These are phyloP conservation scores for Zizania latifolia DNA, from an alignment of 176 grass and related monocot genomes.

Conservation along the genomic window DNA sequence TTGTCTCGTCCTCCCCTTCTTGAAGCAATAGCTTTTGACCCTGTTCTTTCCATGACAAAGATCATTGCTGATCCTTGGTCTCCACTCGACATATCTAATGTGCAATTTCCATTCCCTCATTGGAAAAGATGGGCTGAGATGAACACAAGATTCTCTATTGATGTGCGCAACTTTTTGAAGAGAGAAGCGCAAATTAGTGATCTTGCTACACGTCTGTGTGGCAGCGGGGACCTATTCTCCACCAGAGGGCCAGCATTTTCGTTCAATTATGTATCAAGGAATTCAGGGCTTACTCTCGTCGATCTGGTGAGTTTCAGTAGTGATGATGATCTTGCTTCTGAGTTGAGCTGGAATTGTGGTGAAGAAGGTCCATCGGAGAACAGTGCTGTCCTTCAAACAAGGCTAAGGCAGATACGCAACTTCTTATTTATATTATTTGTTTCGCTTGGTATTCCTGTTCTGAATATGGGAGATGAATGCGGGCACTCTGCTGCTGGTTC, in stretches of 20 bases:
- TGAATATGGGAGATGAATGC: constrained; percentile 91
- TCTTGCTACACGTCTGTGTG: constrained; percentile 81
- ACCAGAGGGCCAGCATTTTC: constrained; percentile 83
- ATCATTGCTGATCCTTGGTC: constrained; percentile 88
- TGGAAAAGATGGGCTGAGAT: constrained; percentile 93
- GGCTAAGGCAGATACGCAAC: constrained; percentile 83
- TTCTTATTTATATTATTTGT: constrained; percentile 78
- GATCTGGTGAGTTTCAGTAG: constrained; percentile 90
- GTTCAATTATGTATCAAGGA: constrained; percentile 85
- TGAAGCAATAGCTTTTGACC: constrained; percentile 87
- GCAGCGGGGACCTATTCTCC: constrained; percentile 74
- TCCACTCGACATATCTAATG: constrained; percentile 53
- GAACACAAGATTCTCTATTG: constrained; percentile 62
- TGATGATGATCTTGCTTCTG: constrained; percentile 46
- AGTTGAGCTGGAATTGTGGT: constrained; percentile 94
- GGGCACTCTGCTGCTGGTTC: constrained; percentile 71
- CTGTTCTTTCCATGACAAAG: constrained; percentile 80
- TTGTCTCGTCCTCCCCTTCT: constrained; percentile 65
- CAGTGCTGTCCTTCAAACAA: constrained; percentile 56
- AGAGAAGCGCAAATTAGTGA: constrained; percentile 59
- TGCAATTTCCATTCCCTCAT: constrained; percentile 80
- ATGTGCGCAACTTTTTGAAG: constrained; percentile 79
- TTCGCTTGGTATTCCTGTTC: constrained; percentile 72
- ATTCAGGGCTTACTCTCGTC: constrained; percentile 73
- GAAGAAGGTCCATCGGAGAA: constrained; percentile 67